A percentile compares a stretch with the other conserved stretches of the same genome.
phyloP scores from a whole-genome alignment of 768 basidiomycete genomes.

The Lentinula sp. region DNA sequence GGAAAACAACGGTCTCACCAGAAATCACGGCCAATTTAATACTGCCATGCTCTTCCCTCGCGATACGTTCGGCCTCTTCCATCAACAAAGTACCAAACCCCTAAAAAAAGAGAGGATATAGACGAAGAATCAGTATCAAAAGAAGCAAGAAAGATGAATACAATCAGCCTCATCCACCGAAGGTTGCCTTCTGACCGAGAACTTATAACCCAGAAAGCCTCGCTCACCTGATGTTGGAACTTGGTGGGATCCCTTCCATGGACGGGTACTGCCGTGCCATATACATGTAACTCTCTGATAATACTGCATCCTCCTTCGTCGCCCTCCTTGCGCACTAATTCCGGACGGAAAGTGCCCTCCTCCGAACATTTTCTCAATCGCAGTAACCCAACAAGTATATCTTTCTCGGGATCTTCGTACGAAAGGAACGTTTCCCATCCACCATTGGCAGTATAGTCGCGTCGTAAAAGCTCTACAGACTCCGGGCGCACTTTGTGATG shows the following conservation, averaged over 20 bases:
- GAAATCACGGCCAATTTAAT: conserved; percentile 96
- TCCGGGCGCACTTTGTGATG: conserved; percentile 97
- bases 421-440: conserved; percentile 99
- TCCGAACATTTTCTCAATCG: conserved; percentile 93
- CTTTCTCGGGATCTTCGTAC: conserved; percentile 95
- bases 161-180: background rate
- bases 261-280: conserved; percentile 96
- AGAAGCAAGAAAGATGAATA: background rate
- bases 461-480: conserved; percentile 88
- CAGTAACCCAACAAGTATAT: conserved; percentile 91
- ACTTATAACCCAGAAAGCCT: background rate
- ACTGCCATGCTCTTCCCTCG: conserved; percentile 94
- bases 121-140: conserved; percentile 1
- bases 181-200: background rate
- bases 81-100: conserved; percentile 96
- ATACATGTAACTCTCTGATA: conserved; percentile 94
- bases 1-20: conserved; percentile 38
- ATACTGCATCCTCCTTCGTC: conserved; percentile 83
- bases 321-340: conserved; percentile 66
- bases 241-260: conserved; percentile 97
- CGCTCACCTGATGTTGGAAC: conserved; percentile 84
- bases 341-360: conserved; percentile 94
- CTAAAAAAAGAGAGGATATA: conserved; percentile 27
- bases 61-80: conserved; percentile 99
- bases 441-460: conserved; percentile 95